A percentile compares a stretch with the other conserved stretches of the same genome.
Conservation (phyloP, 2,329 filamentous ascomycete species). For the Pseudogymnoascus sp. region DNA sequence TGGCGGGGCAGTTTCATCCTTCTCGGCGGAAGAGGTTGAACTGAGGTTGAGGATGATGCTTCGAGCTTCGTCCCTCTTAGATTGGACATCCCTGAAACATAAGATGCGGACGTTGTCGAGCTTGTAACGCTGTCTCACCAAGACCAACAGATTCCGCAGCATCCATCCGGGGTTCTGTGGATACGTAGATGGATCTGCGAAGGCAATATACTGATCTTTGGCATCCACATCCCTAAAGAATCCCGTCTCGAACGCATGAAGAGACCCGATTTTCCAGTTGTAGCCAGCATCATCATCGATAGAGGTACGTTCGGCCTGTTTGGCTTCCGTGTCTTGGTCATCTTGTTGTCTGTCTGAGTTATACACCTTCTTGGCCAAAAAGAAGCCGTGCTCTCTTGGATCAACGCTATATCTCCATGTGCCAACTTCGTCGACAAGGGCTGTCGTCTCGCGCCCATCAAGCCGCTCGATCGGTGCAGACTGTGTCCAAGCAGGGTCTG, state of each 20-base stretch:
- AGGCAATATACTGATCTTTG: conserved; percentile 75
- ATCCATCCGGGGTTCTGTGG: conserved; percentile 84
- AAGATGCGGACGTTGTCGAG: conserved; percentile 72
- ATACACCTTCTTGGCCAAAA: conserved; percentile 73
- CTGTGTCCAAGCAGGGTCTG: conserved; percentile 73
- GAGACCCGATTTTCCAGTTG: conserved; percentile 67
- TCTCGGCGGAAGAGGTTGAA: conserved; percentile 21
- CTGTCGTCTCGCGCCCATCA: conserved; percentile 61
- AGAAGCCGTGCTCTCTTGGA: conserved; percentile 83
- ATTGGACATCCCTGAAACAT: conserved; percentile 80
- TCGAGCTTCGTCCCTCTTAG: conserved; percentile 67
- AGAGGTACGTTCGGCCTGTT: conserved; percentile 39
- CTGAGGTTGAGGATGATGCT: conserved; percentile 61
- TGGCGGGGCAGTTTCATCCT: conserved; percentile 14
- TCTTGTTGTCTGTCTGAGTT: conserved; percentile 18
- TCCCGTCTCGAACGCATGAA: conserved; percentile 72
- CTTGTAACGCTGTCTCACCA: conserved; percentile 75
- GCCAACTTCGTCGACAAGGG: conserved; percentile 72
- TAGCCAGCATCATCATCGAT: conserved; percentile 47
- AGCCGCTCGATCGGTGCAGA: conserved; percentile 45
- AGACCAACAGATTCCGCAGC: conserved; percentile 75
- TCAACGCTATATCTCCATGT: conserved; percentile 83
- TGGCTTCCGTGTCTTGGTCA: conserved; percentile 34
- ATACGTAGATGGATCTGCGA: conserved; percentile 90
- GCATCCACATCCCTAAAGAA: conserved; percentile 70